Conservation (phyloP, 2,329 filamentous ascomycete species). For the Hypoxylon sp. region DNA sequence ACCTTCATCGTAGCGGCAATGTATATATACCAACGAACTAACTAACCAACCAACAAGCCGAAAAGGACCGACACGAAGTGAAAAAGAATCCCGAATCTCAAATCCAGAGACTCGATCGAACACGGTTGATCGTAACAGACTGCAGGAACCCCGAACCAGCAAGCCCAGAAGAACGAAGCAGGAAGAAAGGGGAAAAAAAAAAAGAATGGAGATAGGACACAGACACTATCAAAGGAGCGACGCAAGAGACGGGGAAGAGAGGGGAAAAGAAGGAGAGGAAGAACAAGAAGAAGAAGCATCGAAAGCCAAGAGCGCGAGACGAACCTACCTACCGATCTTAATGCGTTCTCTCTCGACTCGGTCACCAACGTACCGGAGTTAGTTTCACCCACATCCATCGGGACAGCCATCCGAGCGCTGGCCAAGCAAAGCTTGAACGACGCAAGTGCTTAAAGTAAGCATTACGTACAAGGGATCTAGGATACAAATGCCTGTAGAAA, state of each 20-base stretch:
- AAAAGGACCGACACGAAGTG: slow-evolving; percentile 26
- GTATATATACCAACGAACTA: not conserved
- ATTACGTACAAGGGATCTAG: not conserved
- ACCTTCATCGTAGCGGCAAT: slow-evolving; percentile 55
- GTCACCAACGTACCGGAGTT: slow-evolving; percentile 16
- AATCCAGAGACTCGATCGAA: slow-evolving; percentile 18
- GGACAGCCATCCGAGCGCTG: slow-evolving; percentile 30
- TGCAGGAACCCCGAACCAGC: slow-evolving; percentile 42
- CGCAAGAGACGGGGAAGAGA: slow-evolving; percentile 25
- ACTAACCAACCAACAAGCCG: not conserved
- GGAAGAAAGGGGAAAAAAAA: slow-evolving; percentile 26
- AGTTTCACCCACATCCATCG: slow-evolving; percentile 30
- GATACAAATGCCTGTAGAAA: not conserved
- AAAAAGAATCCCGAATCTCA: slow-evolving; percentile 28
- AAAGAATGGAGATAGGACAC: slow-evolving; percentile 8
- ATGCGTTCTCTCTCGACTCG: slow-evolving; percentile 7
- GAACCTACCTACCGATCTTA: not conserved
- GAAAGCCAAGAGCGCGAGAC: slow-evolving; percentile 13
- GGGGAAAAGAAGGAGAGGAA: slow-evolving; percentile 32
- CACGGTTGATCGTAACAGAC: slow-evolving; percentile 27
- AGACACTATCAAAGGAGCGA: slow-evolving; percentile 43
- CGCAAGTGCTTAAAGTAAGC: not conserved
- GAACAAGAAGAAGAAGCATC: slow-evolving; percentile 22
- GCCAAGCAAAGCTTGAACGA: slow-evolving; percentile 12
- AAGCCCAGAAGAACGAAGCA: slow-evolving; percentile 21